phyloP scores from a whole-genome alignment of 2,329 filamentous ascomycete genomes.

The Aspergillus glaucus region DNA sequence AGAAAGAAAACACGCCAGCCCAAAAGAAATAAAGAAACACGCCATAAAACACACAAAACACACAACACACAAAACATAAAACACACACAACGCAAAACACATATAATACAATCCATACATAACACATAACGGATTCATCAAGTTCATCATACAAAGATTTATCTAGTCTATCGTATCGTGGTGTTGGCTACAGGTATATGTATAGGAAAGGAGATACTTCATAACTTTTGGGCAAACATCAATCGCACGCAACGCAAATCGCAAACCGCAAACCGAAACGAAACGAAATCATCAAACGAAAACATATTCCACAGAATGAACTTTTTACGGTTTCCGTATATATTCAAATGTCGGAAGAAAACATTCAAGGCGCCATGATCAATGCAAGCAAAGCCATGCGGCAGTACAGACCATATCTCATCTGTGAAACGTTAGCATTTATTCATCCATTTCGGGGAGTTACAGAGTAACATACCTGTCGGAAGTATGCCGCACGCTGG shows the following conservation, averaged over 20 bases:
- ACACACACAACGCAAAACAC: conserved; percentile 20
- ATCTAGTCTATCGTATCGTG: conserved; percentile 32
- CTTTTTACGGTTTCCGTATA: not conserved
- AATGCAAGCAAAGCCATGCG: conserved; percentile 95
- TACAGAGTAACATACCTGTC: conserved; percentile 68
- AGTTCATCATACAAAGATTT: conserved; percentile 29
- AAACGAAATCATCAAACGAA: too few relatives aligned
- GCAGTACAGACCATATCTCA: conserved; percentile 96
- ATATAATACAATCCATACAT: conserved; percentile 20
- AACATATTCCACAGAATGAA: too few relatives aligned
- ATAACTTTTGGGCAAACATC: conserved; percentile 24
- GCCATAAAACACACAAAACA: conserved; percentile 15
- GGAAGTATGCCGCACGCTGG: conserved; percentile 92
- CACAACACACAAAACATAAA: conserved; percentile 16
- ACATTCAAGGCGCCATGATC: conserved; percentile 61
- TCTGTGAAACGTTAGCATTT: conserved; percentile 55
- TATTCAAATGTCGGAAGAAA: not conserved
- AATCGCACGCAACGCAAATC: conserved; percentile 8
- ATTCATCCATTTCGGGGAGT: not conserved
- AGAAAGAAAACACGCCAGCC: conserved; percentile 7
- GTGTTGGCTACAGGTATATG: conserved; percentile 27
- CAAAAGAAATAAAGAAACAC: conserved; percentile 11
- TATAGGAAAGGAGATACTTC: conserved; percentile 17
- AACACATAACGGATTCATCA: conserved; percentile 26
- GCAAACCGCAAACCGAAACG: conserved; percentile 14